Evolutionary conservation across 2,329 filamentous ascomycete genomes (phyloP), one percentile per base, ranked within the genome.

Genomic region (Diaporthe sp.): DNA sequence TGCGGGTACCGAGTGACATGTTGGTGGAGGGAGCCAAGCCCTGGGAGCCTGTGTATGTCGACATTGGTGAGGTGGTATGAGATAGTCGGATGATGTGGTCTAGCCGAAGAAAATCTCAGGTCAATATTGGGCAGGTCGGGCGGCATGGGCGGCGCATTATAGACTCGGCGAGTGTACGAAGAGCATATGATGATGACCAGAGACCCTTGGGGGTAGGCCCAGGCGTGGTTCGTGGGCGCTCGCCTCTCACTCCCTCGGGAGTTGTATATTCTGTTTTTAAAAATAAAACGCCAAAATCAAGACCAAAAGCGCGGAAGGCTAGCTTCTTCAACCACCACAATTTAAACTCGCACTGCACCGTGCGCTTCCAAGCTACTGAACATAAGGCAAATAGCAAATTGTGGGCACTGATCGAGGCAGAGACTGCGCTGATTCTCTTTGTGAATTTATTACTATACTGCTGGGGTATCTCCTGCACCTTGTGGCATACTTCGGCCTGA

Each of bases 1-100:
- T 91, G 67, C 88, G 89, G 74, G 87, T 95, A 76, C 93, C 93
- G 33, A 94, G 93, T 81, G 92, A 94, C 77, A 93, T 90, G 86
- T 88, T 93, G 78, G 86, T 88, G 71, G 87, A 90, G 77, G 88
- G 87, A 61, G 90, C 91, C 57, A 85, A 85, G 79, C 87, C 89
- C 7, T 95, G 92, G 92, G 89, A 89, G 83, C 90, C 92, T 3
- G 89, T 89, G 71, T 87, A 94, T 79, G 89, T 95, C 77, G 93
- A 95, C 82, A 88, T 92, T 76, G 93, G 93, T 72, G 93, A 95
- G 85, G 88, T 95, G 78, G 87, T 94, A 83, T 88, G 83, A 79
- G 33, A 25, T 19, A 22, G 79, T 79, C 72, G 22, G 33, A 75
- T 40, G 50, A 52, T 40, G 22, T 68, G 45, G 64, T 40, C 30